Evolutionary conservation across 495 filamentous ascomycete species (phyloP).

Genomic region (Penicillium flavigenum): DNA sequence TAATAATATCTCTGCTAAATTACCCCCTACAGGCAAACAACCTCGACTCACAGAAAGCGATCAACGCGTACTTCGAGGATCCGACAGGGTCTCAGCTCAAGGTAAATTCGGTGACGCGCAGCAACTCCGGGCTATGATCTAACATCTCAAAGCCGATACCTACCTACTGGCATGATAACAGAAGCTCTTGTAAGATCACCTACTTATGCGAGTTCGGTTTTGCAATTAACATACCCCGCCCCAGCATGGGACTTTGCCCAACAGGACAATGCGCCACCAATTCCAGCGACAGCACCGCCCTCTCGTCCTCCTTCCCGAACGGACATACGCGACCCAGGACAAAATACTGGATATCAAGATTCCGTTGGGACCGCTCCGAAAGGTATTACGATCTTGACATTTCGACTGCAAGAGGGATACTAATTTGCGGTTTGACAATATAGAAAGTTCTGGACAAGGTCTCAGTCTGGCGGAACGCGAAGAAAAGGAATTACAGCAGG

Average conservation of each 20-base stretch:
- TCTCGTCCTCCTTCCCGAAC: conserved; percentile 70
- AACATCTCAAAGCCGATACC: conserved; percentile 16
- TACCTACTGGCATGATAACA: conserved; percentile 27
- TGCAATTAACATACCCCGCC: conserved; percentile 12
- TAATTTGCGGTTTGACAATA: conserved; percentile 13
- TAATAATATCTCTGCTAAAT: conserved; percentile 5
- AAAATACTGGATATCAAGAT: conserved; percentile 14
- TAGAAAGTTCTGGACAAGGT: conserved; percentile 44
- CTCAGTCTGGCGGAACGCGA: conserved; percentile 51
- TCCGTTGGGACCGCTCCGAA: conserved; percentile 17
- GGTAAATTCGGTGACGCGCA: conserved; percentile 22
- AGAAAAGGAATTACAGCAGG: conserved; percentile 58
- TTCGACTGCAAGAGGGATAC: conserved; percentile 12
- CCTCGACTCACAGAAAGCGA: conserved; percentile 48
- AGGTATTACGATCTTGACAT: conserved; percentile 16
- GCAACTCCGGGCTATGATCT: conserved; percentile 13
- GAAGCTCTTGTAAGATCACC: conserved; percentile 21
- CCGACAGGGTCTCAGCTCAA: conserved; percentile 39
- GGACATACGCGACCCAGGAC: conserved; percentile 43
- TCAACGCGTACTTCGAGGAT: conserved; percentile 55
- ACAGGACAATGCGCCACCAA: conserved; percentile 47
- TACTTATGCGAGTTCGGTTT: not conserved
- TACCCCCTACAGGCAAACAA: conserved; percentile 43
- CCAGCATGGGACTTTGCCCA: conserved; percentile 59
- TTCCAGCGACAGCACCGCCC: conserved; percentile 51